These are phyloP conservation scores for Filobasidium wieringae DNA, from an alignment of 768 basidiomycete genomes.

Conservation along the genomic window DNA sequence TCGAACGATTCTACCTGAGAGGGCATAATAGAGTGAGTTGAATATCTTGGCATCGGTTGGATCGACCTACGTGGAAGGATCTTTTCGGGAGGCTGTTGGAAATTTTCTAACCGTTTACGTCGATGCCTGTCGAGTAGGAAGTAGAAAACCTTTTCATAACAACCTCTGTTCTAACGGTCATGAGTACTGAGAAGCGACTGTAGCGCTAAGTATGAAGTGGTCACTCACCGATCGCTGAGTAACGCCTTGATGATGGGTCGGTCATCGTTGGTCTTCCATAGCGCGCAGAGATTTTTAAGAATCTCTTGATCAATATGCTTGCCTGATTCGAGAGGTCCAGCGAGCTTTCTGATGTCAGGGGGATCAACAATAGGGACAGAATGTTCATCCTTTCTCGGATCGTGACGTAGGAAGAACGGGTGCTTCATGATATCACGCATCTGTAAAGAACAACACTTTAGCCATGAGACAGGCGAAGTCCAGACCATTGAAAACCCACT, in stretches of 20 bases:
- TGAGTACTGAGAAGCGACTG: not conserved
- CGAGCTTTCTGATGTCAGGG: slow-evolving; percentile 57
- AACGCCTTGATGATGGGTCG: slow-evolving; percentile 30
- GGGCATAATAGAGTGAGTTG: too few relatives aligned
- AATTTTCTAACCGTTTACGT: slow-evolving; percentile 51
- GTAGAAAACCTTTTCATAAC: slow-evolving; percentile 76
- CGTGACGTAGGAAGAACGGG: slow-evolving; percentile 56
- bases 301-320: slow-evolving; percentile 65
- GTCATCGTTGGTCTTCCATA: slow-evolving; percentile 56
- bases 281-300: slow-evolving; percentile 62
- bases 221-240: slow-evolving; percentile 24
- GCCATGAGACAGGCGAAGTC: not conserved
- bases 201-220: not conserved
- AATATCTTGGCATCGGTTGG: too few relatives aligned
- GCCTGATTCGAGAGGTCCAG: slow-evolving; percentile 56
- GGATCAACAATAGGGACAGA: slow-evolving; percentile 42
- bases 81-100: slow-evolving; percentile 37
- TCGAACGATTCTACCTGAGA: not conserved
- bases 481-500: slow-evolving; percentile 27
- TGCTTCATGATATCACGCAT: slow-evolving; percentile 75
- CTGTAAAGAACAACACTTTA: slow-evolving; percentile 41
- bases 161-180: not conserved
- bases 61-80: not conserved
- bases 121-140: slow-evolving; percentile 67
- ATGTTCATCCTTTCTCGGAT: not conserved